These are phyloP conservation scores for Eimeria nieschulzi DNA, from an alignment of 169 alveolate genomes.

Conservation along the genomic window DNA sequence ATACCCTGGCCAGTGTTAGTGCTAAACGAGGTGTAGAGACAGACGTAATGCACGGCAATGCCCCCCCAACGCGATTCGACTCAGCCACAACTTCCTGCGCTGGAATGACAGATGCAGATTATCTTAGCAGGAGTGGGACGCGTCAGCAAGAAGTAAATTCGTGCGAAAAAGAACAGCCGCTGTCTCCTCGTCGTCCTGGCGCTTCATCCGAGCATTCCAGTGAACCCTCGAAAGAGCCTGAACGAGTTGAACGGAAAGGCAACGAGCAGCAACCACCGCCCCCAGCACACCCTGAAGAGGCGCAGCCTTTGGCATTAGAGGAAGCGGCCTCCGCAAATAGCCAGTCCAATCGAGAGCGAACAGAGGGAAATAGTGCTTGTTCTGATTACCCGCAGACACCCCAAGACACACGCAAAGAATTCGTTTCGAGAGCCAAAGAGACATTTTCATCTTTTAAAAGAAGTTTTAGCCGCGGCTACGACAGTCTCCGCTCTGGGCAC, in stretches of 20 bases:
- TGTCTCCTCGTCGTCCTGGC: too few species aligned
- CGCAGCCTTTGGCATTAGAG: too few species aligned
- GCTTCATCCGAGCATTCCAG: not conserved
- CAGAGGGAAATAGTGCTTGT: too few species aligned
- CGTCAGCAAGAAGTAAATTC: not conserved
- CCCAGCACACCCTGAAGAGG: not conserved
- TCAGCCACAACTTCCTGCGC: not conserved
- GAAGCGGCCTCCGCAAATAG: too few species aligned
- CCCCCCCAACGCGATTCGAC: not conserved
- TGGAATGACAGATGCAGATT: constrained; percentile 26
- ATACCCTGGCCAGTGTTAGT: not conserved
- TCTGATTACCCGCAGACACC: too few species aligned
- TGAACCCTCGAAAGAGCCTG: not conserved
- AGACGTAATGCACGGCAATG: not conserved
- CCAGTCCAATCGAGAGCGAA: too few species aligned
- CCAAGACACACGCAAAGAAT: not conserved
- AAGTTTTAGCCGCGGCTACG: not conserved
- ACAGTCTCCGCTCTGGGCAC: not conserved
- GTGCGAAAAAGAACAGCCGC: not conserved
- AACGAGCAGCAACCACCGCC: not conserved
- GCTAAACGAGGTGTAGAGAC: not conserved
- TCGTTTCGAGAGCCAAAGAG: not conserved
- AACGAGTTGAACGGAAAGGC: not conserved
- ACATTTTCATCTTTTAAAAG: not conserved
- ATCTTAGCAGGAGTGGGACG: not conserved